Evolutionary conservation across 2,329 filamentous ascomycete genomes (phyloP).

Genomic region (Alternaria hordeiaustralica): DNA sequence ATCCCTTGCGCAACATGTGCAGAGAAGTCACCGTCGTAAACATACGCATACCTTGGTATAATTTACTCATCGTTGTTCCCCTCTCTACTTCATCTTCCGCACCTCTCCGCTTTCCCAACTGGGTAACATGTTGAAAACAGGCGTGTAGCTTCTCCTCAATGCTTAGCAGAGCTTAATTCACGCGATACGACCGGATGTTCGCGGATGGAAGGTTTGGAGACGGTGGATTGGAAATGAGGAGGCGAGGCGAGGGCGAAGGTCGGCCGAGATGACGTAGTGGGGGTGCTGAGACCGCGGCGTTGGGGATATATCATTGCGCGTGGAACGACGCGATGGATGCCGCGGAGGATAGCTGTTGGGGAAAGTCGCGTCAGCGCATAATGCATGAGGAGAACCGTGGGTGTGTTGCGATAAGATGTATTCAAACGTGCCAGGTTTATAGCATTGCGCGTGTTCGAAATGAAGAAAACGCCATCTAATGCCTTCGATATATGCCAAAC

Average conservation of each 20-base stretch:
- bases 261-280: slow-evolving; percentile 1
- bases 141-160: slow-evolving; percentile 3
- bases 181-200: background rate
- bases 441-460: background rate
- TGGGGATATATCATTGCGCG: background rate
- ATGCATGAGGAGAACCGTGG: background rate
- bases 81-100: background rate
- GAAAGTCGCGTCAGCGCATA: background rate
- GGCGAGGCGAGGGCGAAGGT: background rate
- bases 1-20: background rate
- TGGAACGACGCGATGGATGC: background rate
- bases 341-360: background rate
- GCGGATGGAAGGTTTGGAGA: background rate
- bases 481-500: background rate
- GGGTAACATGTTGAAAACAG: slow-evolving; percentile 2
- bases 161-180: background rate
- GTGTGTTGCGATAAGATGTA: background rate
- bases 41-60: background rate
- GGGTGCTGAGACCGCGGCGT: background rate
- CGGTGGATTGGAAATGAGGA: background rate
- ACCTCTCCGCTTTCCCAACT: background rate
- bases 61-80: background rate
- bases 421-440: background rate
- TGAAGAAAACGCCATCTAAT: background rate
- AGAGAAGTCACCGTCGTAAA: background rate